These are phyloP conservation scores for Diaporthe sp. DNA, from an alignment of 2,329 filamentous ascomycete genomes.

Conservation along the genomic window DNA sequence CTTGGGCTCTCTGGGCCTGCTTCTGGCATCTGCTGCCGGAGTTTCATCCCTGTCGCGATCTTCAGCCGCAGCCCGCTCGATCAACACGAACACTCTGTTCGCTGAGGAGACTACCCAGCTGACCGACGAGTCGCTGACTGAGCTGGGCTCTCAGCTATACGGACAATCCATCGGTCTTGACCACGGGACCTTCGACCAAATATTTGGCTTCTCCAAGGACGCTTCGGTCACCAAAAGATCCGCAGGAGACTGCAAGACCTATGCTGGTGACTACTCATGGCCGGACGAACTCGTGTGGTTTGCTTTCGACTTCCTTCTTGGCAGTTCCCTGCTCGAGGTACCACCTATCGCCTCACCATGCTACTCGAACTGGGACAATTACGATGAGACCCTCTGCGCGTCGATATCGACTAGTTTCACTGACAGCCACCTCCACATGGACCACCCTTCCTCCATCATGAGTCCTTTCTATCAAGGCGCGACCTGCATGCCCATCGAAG, in stretches of 20 bases:
- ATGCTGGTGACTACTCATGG: slow-evolving; percentile 68
- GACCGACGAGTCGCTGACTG: slow-evolving; percentile 18
- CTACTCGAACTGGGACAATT: slow-evolving; percentile 60
- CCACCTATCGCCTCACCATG: slow-evolving; percentile 67
- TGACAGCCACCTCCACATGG: slow-evolving; percentile 50
- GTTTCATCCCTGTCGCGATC: slow-evolving; percentile 28
- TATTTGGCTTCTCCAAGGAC: slow-evolving; percentile 22
- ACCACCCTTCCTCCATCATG: slow-evolving; percentile 36
- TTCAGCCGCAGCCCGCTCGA: slow-evolving; percentile 14
- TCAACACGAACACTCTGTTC: not conserved
- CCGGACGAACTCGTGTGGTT: slow-evolving; percentile 62
- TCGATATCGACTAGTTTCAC: slow-evolving; percentile 54
- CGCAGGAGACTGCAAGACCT: slow-evolving; percentile 43
- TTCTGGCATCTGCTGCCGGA: slow-evolving; percentile 18
- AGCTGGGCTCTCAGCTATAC: slow-evolving; percentile 9
- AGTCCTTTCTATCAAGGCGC: slow-evolving; percentile 40
- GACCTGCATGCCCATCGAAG: slow-evolving; percentile 52
- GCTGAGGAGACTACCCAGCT: slow-evolving; percentile 23
- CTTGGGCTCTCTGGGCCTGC: slow-evolving; percentile 14
- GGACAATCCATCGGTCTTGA: slow-evolving; percentile 5
- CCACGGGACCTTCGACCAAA: not conserved
- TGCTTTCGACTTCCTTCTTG: slow-evolving; percentile 64
- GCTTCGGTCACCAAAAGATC: not conserved
- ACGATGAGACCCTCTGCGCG: slow-evolving; percentile 57
- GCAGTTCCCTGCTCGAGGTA: slow-evolving; percentile 65